phyloP scores from a whole-genome alignment of 441 rosid species.

The Melastoma candidum region DNA sequence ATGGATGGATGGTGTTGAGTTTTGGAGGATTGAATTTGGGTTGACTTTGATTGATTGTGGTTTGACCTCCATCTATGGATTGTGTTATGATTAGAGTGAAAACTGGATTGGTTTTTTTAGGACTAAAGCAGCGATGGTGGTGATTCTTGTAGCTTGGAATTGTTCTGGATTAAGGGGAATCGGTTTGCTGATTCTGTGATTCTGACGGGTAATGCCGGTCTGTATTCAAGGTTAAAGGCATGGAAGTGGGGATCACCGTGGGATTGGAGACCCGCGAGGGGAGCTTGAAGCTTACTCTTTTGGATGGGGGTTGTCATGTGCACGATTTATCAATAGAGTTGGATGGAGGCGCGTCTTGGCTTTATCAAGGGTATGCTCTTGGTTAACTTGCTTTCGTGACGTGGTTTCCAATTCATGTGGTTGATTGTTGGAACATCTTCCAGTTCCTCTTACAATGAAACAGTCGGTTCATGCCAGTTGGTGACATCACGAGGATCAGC shows the following conservation, averaged over 20 bases:
- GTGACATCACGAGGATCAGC: not conserved
- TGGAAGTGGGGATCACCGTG: slow-evolving; percentile 9
- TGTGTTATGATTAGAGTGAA: not conserved
- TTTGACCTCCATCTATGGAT: not conserved
- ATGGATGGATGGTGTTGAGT: not conserved
- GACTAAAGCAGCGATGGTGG: not conserved
- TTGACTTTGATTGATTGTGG: too few relatives aligned
- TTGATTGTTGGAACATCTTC: not conserved
- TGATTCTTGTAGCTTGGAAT: not conserved
- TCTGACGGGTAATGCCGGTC: not conserved
- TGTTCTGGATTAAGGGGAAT: too few relatives aligned
- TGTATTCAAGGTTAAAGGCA: not conserved
- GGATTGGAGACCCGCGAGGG: slow-evolving; percentile 6
- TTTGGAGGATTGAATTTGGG: not conserved
- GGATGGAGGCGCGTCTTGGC: slow-evolving; percentile 9
- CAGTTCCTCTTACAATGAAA: not conserved
- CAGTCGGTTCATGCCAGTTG: too few relatives aligned
- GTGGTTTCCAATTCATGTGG: not conserved
- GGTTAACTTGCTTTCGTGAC: not conserved
- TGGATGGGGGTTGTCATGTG: slow-evolving; percentile 10
- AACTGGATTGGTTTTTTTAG: not conserved
- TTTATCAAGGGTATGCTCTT: slow-evolving; percentile 7
- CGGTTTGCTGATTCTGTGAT: not conserved
- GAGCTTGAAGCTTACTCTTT: slow-evolving; percentile 3
- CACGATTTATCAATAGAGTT: slow-evolving; percentile 5